Evolutionary conservation across 2,329 filamentous ascomycete species (phyloP), one percentile per base, ranked within the genome.

Genomic region (Claviceps arundinis): DNA sequence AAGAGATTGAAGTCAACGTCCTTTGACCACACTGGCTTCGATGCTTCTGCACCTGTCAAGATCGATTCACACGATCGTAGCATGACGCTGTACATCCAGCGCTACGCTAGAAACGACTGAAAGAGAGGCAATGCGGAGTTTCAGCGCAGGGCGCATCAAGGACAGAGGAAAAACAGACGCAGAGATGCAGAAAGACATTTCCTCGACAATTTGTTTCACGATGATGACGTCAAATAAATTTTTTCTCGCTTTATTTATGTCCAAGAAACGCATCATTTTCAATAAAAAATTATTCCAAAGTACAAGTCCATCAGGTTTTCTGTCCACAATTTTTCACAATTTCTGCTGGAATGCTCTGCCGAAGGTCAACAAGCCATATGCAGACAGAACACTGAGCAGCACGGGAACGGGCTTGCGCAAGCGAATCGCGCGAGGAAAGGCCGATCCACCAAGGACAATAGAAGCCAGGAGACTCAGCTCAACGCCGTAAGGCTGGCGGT

Each of bases 381-480:
- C 73, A 14, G 91, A 89, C 62, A 97, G 64, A 47, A 89, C 63
- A 63, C 87, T 91, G 63, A 98, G 71, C 11, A 84, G 80, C 52
- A 86, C 75, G 1, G 93, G 91, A 50, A 98, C 79, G 0, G 88
- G 87, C 77, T 97, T 98, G 60, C 78, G 75, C 43, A 83, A 78
- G 67, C 82, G 87, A 62, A 98, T 82, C 4, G 89, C 93, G 50
- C 93, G 79, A 13, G 93, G 93, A 55, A 97, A 84, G 2, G 87
- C 85, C 43, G 86, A 86, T 19, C 89, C 89, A 43, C 78, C 91
- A 38, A 98, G 77, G 26, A 97, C 72, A n/a, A 89, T 62, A 0
- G 88, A 95, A 4, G 93, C 93, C 44, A 96, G 74, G 9, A 98
- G 77, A n/a, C 85, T 87, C 44, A 95, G 73, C 70, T 97, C 93